Evolutionary conservation across 768 basidiomycete species (phyloP), one percentile per base, ranked within the genome.

Genomic region (Butyriboletus loyo): DNA sequence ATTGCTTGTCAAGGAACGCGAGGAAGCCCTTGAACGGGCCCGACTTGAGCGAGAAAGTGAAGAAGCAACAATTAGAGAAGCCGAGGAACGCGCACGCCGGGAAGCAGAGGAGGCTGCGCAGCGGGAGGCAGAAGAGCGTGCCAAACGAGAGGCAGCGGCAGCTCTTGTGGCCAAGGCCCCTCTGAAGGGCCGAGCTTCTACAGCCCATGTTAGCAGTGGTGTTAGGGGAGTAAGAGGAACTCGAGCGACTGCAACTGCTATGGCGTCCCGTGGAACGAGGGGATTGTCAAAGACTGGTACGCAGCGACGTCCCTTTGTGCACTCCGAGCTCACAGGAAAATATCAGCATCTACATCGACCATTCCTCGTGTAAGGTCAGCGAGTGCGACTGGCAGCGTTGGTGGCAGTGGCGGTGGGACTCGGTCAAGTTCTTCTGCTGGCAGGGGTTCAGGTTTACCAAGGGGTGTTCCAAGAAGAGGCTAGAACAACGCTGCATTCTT

Each of bases 151-250:
- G 56, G 75, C 78, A 25, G 68, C 70, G 11, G 58, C 56, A 73
- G 80, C 65, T 66, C 70, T 57, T 41, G 54, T 38, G 0, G 48
- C 58, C 38, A 71, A 67, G 38, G 46, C 50, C 13, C 54, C 62
- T n/a, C 25, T 53, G 15, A 69, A 49, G 70, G 24, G 81, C 77
- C 74, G 76, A 32, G 80, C 84, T 50, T 46, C 45, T 10, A 75
- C 71, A 38, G 72, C 67, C 35, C 59, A 67, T 6, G 63, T 65
- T 41, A 74, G 81, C 22, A 86, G 87, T 31, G 80, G 81, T 15
- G 79, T 88, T 3, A 70, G 86, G 61, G 89, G 88, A 8, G 83
- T 88, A 28, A 78, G 86, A 49, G 89, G 87, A 4, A 92, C 83
- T 6, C 77, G 84, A 39, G 85, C 82, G 2, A 86, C 82, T 13